Conservation (phyloP, 2,329 filamentous ascomycete genomes). For the Paraphaeosphaeria minitans region DNA sequence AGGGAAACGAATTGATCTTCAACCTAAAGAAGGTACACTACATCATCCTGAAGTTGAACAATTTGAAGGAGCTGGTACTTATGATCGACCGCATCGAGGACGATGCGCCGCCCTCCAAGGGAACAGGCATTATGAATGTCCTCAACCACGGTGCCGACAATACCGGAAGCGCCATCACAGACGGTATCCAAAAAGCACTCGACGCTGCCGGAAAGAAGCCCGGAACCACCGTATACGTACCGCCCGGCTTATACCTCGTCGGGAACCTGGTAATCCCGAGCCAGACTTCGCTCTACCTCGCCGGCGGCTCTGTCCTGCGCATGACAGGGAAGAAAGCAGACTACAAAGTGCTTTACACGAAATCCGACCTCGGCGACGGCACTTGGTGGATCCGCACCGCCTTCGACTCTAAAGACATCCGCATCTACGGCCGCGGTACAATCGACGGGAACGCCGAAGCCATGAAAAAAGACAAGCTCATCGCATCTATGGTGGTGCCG, state of each 20-base stretch:
- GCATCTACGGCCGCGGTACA: constrained; percentile 13
- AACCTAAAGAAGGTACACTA: constrained; percentile 13
- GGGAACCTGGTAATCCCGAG: constrained; percentile 12
- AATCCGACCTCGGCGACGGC: constrained; percentile 15
- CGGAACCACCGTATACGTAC: constrained; percentile 15
- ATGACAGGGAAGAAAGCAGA: constrained; percentile 12
- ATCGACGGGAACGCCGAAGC: constrained; percentile 11
- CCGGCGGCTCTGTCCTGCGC: constrained; percentile 13
- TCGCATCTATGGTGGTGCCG: constrained; percentile 6
- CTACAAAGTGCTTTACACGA: constrained; percentile 14
- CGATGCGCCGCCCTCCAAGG: constrained; percentile 12
- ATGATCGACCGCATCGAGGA: constrained; percentile 15
- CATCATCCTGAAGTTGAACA: constrained; percentile 15
- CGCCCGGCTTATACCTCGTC: constrained; percentile 12
- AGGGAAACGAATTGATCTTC: constrained; percentile 12
- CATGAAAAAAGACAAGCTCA: constrained; percentile 4
- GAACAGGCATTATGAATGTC: constrained; percentile 10
- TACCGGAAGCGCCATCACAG: constrained; percentile 7
- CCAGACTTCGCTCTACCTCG: constrained; percentile 10
- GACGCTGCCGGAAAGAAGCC: constrained; percentile 11
- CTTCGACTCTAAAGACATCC: constrained; percentile 14
- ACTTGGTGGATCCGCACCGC: constrained; percentile 17
- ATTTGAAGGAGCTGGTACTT: constrained; percentile 11
- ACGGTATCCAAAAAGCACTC: constrained; percentile 14
- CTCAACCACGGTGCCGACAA: constrained; percentile 14